Base-by-base conservation (phyloP, 1,284 basidiomycete genomes). In the Ceratobasidium sp. region DNA sequence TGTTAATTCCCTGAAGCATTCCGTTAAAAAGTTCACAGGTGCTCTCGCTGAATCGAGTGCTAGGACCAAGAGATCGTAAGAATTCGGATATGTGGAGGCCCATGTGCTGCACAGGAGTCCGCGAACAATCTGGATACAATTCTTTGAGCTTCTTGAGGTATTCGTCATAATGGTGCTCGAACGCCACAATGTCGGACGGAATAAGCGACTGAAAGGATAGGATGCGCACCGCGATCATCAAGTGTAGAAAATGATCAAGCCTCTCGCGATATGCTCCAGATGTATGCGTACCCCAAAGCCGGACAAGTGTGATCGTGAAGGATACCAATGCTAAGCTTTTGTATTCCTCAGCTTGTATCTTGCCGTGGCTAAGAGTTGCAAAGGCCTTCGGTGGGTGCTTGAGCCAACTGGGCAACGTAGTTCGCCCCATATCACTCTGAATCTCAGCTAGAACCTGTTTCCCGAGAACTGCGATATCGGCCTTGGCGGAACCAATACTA, bases 341-440 rank as follows among this genome's bases (percentile, higher is more conserved):
- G 65, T 76, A 78, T 59, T 78, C 76, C 24, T 77, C 68, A 1
- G 77, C 76, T 43, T 71, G 75, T 0, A 77, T 37, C 29, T 68
- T 66, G 16, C 77, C 75, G 48, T 69, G 53, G 2, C 22, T 41
- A 5, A 43, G 58, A 16, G 64, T 61, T 2, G 76, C 77, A 39
- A 78, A 62, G 1, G 46, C n/a, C 2, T 46, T 73, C 1, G 73
- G 61, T 1, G 59, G 48, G 1, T 29, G 53, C 6, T 64, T 74
- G 27, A 78, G 27, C 74, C 74, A 75, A 34, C 43, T 43, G 1
- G 76, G 76, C 22, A 65, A 24, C 19, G 54, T 49, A 1, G 74
- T 75, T 7, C 27, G 14, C 1, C 46, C 54, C 19, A 76, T 69
- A 31, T 76, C 76, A 6, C 16, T 4, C 19, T 56, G 19, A 8